Evolutionary conservation across 768 basidiomycete species (phyloP).

Genomic region (Amanita jacksonii): DNA sequence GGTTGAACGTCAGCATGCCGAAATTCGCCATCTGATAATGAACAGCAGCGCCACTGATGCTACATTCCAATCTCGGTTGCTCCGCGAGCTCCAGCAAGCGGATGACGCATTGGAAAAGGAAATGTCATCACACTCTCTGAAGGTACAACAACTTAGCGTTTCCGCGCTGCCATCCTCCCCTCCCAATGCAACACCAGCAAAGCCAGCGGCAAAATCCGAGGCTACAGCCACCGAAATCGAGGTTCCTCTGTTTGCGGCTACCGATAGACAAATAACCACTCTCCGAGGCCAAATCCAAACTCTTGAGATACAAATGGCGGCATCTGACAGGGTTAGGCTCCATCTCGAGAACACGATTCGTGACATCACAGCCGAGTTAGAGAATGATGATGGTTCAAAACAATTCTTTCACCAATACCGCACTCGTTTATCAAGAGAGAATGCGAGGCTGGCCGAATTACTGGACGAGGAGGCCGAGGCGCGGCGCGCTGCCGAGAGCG

Average conservation of each 20-base stretch:
- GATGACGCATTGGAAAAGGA: conserved; percentile 51
- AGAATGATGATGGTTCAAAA: conserved; percentile 57
- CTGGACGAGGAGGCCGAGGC: conserved; percentile 57
- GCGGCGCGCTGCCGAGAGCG: conserved; percentile 48
- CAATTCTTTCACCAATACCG: conserved; percentile 51
- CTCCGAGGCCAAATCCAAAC: conserved; percentile 58
- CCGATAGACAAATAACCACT: conserved; percentile 39
- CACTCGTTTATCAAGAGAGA: conserved; percentile 47
- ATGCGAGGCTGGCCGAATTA: conserved; percentile 41
- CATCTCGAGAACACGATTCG: conserved; percentile 53
- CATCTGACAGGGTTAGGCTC: conserved; percentile 55
- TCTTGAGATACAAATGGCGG: conserved; percentile 58
- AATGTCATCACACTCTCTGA: conserved; percentile 29
- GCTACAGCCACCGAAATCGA: conserved; percentile 23
- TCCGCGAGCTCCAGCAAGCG: conserved; percentile 51
- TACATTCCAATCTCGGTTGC: conserved; percentile 49
- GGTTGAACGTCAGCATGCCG: conserved; percentile 61
- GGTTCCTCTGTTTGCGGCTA: conserved; percentile 23
- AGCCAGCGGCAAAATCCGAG: conserved; percentile 22
- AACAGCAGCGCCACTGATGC: conserved; percentile 47
- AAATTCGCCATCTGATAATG: conserved; percentile 58
- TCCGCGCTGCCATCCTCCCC: conserved; percentile 25
- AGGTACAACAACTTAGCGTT: conserved; percentile 23
- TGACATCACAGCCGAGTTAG: conserved; percentile 51
- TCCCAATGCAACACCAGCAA: conserved; percentile 40